Evolutionary conservation across 1,284 basidiomycete species (phyloP).

Genomic region (Bondarzewia mesenterica): DNA sequence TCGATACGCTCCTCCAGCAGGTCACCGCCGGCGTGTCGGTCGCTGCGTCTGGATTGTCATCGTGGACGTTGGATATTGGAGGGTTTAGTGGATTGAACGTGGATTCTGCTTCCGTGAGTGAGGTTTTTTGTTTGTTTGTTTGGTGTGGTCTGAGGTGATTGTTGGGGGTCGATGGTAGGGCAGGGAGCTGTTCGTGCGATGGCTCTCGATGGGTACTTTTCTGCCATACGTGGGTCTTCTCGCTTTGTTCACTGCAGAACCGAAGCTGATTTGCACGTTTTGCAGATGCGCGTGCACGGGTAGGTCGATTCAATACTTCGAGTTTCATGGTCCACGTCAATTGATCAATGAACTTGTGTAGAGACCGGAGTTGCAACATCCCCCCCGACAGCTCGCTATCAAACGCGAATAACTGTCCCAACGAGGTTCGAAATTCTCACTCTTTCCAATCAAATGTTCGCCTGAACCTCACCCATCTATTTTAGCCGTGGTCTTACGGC

Average conservation of each 20-base stretch:
- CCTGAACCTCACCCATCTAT: no score
- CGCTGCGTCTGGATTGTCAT: conserved; percentile 30
- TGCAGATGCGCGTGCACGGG: conserved; percentile 33
- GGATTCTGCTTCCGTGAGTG: conserved; percentile 22
- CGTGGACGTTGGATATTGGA: conserved; percentile 34
- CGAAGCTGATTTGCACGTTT: not conserved
- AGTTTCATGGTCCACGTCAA: not conserved
- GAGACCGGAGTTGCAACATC: conserved; percentile 25
- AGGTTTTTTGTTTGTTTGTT: not conserved
- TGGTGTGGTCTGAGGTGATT: not conserved
- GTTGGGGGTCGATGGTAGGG: conserved; percentile 16
- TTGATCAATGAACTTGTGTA: conserved; percentile 8
- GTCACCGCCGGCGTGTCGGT: conserved; percentile 30
- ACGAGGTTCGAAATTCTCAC: conserved; percentile 20
- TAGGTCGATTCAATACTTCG: conserved; percentile 10
- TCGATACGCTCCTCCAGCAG: conserved; percentile 30
- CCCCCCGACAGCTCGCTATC: conserved; percentile 16
- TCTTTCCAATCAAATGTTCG: not conserved
- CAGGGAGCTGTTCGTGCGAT: conserved; percentile 30
- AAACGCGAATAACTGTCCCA: conserved; percentile 29
- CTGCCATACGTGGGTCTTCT: conserved; percentile 28
- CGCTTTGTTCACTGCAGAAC: not conserved
- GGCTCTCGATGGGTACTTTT: conserved; percentile 32
- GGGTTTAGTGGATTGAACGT: conserved; percentile 30
- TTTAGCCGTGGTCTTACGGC: conserved; percentile 32